A percentile compares a stretch with the other conserved stretches of the same genome.
Evolutionary conservation across 257 asterid genomes (phyloP).

Genomic region (Ajuga chamaepitys): DNA sequence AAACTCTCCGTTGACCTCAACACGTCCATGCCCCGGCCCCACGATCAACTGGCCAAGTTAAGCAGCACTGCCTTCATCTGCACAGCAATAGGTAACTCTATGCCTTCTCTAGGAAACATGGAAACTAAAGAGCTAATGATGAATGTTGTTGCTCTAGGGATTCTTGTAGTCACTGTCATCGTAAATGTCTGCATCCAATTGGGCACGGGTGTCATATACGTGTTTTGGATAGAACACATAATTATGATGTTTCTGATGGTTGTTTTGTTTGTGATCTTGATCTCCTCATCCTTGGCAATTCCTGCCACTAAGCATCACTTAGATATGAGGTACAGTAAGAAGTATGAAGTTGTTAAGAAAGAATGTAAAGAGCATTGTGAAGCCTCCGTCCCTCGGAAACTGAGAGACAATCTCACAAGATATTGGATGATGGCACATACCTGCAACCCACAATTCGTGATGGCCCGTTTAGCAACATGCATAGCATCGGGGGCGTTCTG

Average conservation of each 20-base stretch:
- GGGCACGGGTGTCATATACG: conserved; percentile 63
- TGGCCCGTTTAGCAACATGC: conserved; percentile 67
- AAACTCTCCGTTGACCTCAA: conserved; percentile 75
- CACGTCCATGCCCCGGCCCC: conserved; percentile 65
- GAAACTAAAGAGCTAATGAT: conserved; percentile 50
- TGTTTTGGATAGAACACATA: conserved; percentile 49
- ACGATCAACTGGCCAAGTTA: conserved; percentile 67
- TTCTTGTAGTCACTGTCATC: conserved; percentile 52
- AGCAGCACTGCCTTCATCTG: conserved; percentile 61
- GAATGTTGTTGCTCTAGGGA: conserved; percentile 59
- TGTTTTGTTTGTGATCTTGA: conserved; percentile 31
- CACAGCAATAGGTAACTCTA: conserved; percentile 51
- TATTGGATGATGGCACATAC: conserved; percentile 95
- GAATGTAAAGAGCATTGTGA: conserved; percentile 23
- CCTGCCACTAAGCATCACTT: conserved; percentile 50
- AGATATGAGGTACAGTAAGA: conserved; percentile 43
- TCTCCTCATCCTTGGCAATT: conserved; percentile 50
- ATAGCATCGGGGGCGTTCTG: conserved; percentile 72
- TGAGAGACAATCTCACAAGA: conserved; percentile 44
- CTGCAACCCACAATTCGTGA: conserved; percentile 67
- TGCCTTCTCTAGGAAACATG: conserved; percentile 73
- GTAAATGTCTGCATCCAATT: conserved; percentile 60
- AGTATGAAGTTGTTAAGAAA: conserved; percentile 25
- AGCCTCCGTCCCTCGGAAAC: conserved; percentile 22
- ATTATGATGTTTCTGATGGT: conserved; percentile 42